Conservation (phyloP, 192 early-diverging fungal genomes). For the Umbelopsis vinacea region DNA sequence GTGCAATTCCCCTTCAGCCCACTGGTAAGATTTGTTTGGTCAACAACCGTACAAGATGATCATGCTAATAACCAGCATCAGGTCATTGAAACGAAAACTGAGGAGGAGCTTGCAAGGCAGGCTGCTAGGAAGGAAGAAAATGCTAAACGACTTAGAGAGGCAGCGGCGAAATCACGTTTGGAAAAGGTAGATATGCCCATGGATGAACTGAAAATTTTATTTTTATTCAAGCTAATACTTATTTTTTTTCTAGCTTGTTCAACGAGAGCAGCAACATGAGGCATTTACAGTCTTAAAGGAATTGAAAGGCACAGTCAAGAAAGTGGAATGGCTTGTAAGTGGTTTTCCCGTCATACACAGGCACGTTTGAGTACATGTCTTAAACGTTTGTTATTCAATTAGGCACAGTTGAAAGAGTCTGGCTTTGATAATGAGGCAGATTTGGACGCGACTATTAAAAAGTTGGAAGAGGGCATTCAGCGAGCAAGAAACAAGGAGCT, state of each 20-base stretch:
- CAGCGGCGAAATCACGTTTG: conserved; percentile 78
- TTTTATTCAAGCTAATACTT: no score
- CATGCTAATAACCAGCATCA: conserved; percentile 26
- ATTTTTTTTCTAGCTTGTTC: conserved; percentile 47
- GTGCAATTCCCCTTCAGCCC: conserved; percentile 85
- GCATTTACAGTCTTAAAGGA: conserved; percentile 58
- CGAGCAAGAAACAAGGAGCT: conserved; percentile 79
- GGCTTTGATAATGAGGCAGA: conserved; percentile 75
- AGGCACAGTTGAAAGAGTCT: conserved; percentile 58
- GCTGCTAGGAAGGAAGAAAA: conserved; percentile 75
- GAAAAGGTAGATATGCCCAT: conserved; percentile 64
- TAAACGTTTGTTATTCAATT: background rate
- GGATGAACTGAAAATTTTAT: no score
- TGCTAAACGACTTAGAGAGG: conserved; percentile 75
- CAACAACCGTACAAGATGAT: background rate
- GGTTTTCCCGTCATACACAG: background rate
- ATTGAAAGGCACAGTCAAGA: conserved; percentile 39
- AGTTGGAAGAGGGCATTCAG: conserved; percentile 65
- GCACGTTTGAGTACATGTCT: no score
- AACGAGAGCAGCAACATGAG: conserved; percentile 71
- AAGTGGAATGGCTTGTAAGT: conserved; percentile 56
- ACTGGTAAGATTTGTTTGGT: conserved; percentile 39
- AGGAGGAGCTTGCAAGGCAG: conserved; percentile 73
- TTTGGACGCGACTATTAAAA: conserved; percentile 74
- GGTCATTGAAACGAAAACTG: conserved; percentile 72